These are phyloP conservation scores for Articulospora tetracladia DNA, from an alignment of 495 filamentous ascomycete genomes.

Conservation along the genomic window DNA sequence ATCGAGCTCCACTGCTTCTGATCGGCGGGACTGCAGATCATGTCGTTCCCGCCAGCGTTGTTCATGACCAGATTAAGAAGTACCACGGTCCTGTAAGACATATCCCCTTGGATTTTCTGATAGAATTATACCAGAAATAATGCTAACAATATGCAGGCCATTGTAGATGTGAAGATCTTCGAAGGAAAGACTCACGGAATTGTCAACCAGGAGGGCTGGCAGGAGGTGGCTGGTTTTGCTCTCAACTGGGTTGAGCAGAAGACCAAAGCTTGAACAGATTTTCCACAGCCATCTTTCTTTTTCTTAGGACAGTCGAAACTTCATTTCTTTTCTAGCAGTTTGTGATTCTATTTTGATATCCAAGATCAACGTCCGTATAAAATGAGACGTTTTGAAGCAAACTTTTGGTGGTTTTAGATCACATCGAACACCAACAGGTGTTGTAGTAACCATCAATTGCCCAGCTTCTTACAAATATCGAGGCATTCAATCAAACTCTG, in stretches of 20 bases:
- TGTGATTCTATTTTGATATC: neutral
- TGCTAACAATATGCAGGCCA: neutral
- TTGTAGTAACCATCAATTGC: too few relatives aligned
- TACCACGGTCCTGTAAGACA: conserved; percentile 7
- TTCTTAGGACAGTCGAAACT: too few relatives aligned
- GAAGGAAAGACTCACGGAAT: conserved; percentile 21
- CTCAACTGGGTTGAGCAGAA: conserved; percentile 16
- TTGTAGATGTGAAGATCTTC: conserved; percentile 21
- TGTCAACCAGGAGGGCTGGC: conserved; percentile 23
- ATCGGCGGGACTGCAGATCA: conserved; percentile 58
- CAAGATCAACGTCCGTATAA: neutral
- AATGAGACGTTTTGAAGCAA: too few relatives aligned
- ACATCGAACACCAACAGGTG: too few relatives aligned
- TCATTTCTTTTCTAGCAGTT: neutral
- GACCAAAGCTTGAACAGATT: neutral
- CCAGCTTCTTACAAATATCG: too few relatives aligned
- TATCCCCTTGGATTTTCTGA: neutral
- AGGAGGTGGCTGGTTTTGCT: conserved; percentile 22
- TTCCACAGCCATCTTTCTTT: neutral
- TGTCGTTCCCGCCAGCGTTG: conserved; percentile 49
- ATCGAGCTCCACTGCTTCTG: conserved; percentile 43
- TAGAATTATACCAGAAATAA: too few relatives aligned
- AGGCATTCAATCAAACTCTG: too few relatives aligned
- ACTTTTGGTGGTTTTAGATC: too few relatives aligned
- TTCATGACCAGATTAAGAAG: conserved; percentile 23